Conservation (phyloP, 2,329 filamentous ascomycete genomes). For the Metarhizium humberi region DNA sequence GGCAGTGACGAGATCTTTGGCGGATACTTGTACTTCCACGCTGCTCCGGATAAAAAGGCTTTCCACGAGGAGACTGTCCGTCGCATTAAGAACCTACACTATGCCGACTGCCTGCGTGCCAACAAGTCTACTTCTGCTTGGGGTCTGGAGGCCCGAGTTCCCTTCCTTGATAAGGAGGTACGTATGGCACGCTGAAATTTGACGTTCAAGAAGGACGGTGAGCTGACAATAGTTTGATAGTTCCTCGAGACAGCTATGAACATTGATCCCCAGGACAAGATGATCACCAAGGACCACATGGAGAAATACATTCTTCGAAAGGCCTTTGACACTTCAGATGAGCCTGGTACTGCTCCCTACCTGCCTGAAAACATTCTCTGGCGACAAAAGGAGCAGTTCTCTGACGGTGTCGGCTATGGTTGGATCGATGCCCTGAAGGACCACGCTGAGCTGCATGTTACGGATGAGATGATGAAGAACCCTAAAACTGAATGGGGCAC, state of each 20-base stretch:
- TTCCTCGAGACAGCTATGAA: conserved; percentile 92
- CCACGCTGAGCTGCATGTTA: conserved; percentile 78
- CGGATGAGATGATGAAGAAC: conserved; percentile 97
- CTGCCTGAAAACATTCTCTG: conserved; percentile 94
- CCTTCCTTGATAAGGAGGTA: conserved; percentile 89
- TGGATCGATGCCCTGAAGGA: conserved; percentile 99
- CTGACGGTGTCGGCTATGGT: conserved; percentile 94
- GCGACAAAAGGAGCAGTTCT: conserved; percentile 99
- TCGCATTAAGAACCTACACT: conserved; percentile 90
- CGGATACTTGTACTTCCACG: conserved; percentile 97
- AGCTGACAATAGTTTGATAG: conserved; percentile 24
- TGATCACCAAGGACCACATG: conserved; percentile 82
- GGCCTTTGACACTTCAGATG: conserved; percentile 88
- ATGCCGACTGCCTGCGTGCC: conserved; percentile 91
- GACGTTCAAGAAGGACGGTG: background rate
- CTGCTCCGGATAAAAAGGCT: conserved; percentile 78
- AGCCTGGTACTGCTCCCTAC: conserved; percentile 73
- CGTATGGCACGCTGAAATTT: conserved; percentile 11
- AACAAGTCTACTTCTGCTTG: conserved; percentile 99
- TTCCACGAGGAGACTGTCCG: conserved; percentile 94
- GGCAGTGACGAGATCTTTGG: conserved; percentile 98
- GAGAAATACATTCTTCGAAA: conserved; percentile 98
- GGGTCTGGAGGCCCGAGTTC: conserved; percentile 95
- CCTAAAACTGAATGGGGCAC: conserved; percentile 92
- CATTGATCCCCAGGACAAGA: conserved; percentile 89